Base-by-base conservation (phyloP, 305 asterid species). In the Ajuga reptans region DNA sequence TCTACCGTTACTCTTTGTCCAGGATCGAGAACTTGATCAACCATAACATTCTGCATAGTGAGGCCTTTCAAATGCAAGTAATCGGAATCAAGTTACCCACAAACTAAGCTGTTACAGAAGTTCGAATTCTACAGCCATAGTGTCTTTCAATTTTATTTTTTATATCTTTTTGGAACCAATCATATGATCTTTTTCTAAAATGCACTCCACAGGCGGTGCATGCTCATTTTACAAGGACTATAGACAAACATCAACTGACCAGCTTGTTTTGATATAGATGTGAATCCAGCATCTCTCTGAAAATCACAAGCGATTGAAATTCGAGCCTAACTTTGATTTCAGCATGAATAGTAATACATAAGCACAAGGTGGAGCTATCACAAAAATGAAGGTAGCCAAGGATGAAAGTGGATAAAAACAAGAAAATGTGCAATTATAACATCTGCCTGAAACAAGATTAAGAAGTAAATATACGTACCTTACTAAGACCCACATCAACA, bases 1-100 rank as follows among this genome's bases (percentile, higher is more conserved):
- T 89, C 90, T 59, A 94, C 97, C 12, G 99, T 94, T 46, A 91
- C 96, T 82, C 99, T 86, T 81, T 11, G 83, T 43, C 99, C 99
- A 21, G 96, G 93, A 73, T 85, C 91, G 67, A 85, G 79, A 53
- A 71, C 87, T 85, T 85, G 79, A 77, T 87, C 89, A 39, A 93
- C 76, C 61, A 77, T 68, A 45, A 87, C 82, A 84, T 79, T 81
- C 99, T 93, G 97, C 86, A 75, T 18, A 64, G 43, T 31, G 65
- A 36, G 62, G 42, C 55, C 58, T 53, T 74, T 34, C 68, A 71
- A 66, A 60, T 46, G 21, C 39, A 66, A 39, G 70, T 51, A 69
- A 74, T 57, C 45, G 24, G 9, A 39, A 60, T 49, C 41, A 58
- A 55, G 52, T 65, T 37, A 42, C 51, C 33, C 65, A 42, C 56